A percentile compares a stretch with the other conserved stretches of the same genome.
These are phyloP conservation scores for Metschnikowia matae DNA, from an alignment of 805 yeast genomes.

Conservation along the genomic window DNA sequence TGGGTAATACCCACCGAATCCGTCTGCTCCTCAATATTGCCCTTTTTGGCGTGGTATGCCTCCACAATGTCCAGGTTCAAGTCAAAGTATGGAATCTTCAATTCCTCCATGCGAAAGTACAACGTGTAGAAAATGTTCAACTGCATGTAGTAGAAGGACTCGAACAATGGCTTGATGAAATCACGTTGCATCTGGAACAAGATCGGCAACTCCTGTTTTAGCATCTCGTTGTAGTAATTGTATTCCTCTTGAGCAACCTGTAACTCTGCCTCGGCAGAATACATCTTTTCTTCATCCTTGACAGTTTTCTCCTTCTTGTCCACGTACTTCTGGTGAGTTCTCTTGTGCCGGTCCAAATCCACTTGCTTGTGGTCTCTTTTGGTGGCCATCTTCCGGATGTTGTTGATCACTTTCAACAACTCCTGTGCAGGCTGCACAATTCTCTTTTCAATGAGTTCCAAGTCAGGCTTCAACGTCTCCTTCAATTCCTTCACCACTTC, in stretches of 20 bases:
- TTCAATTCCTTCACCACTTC: slow-evolving; percentile 84
- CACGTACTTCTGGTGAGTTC: slow-evolving; percentile 66
- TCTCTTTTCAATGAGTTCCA: slow-evolving; percentile 85
- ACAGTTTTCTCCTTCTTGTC: slow-evolving; percentile 77
- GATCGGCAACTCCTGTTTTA: slow-evolving; percentile 84
- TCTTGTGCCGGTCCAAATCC: slow-evolving; percentile 83
- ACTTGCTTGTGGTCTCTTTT: slow-evolving; percentile 94
- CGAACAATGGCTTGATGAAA: slow-evolving; percentile 89
- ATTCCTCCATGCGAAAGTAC: slow-evolving; percentile 86
- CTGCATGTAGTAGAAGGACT: slow-evolving; percentile 95
- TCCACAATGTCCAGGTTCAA: slow-evolving; percentile 77
- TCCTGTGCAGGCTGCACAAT: slow-evolving; percentile 92
- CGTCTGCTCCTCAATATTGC: slow-evolving; percentile 83
- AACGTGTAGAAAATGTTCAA: slow-evolving; percentile 92
- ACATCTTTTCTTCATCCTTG: slow-evolving; percentile 89
- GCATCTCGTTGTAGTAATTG: slow-evolving; percentile 92
- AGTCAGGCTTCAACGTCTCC: slow-evolving; percentile 82
- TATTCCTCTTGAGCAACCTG: slow-evolving; percentile 92
- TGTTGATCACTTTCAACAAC: slow-evolving; percentile 70
- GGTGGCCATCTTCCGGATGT: slow-evolving; percentile 88
- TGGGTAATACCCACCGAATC: slow-evolving; percentile 89
- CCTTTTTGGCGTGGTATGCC: slow-evolving; percentile 76
- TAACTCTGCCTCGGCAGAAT: slow-evolving; percentile 83
- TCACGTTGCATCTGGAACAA: slow-evolving; percentile 86
- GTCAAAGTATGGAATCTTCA: slow-evolving; percentile 96